Percentiles rank a stretch among this genome's conserved stretches.
Evolutionary conservation across 441 rosid species (phyloP).

Genomic region (Pelargonium fulgidum): DNA sequence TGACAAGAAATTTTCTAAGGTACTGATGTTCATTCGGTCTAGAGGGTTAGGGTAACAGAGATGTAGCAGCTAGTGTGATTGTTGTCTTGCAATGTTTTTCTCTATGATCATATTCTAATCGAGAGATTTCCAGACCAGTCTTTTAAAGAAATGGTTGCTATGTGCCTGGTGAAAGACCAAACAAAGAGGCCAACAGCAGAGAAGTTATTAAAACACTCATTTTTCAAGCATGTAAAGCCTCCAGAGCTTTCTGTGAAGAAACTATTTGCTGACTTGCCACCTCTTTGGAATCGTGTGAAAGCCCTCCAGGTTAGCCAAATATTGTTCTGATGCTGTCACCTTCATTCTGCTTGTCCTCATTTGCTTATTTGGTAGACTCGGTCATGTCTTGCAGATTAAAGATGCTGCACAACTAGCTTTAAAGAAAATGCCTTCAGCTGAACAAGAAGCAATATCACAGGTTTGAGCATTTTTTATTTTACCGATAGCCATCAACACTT

Average conservation of each 20-base stretch:
- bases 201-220: slow-evolving; percentile 78
- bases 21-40: slow-evolving; percentile 65
- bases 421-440: slow-evolving; percentile 87
- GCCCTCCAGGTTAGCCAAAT: slow-evolving; percentile 67
- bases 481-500: not conserved
- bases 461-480: slow-evolving; percentile 30
- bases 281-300: slow-evolving; percentile 90
- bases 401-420: slow-evolving; percentile 91
- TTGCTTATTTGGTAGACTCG: slow-evolving; percentile 20
- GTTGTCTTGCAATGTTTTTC: slow-evolving; percentile 11
- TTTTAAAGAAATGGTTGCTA: slow-evolving; percentile 99
- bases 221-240: slow-evolving; percentile 85
- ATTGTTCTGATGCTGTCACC: slow-evolving; percentile 16
- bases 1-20: slow-evolving; percentile 97
- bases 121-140: slow-evolving; percentile 87
- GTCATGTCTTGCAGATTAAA: slow-evolving; percentile 56
- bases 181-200: slow-evolving; percentile 97
- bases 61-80: slow-evolving; percentile 5
- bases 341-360: slow-evolving; percentile 16
- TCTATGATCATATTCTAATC: slow-evolving; percentile 54
- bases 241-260: slow-evolving; percentile 77
- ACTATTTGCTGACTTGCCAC: slow-evolving; percentile 71
- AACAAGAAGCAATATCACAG: slow-evolving; percentile 90
- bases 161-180: slow-evolving; percentile 99
- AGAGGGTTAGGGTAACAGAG: slow-evolving; percentile 19